phyloP scores from a whole-genome alignment of 345 rosid species.

The Viola odorata region DNA sequence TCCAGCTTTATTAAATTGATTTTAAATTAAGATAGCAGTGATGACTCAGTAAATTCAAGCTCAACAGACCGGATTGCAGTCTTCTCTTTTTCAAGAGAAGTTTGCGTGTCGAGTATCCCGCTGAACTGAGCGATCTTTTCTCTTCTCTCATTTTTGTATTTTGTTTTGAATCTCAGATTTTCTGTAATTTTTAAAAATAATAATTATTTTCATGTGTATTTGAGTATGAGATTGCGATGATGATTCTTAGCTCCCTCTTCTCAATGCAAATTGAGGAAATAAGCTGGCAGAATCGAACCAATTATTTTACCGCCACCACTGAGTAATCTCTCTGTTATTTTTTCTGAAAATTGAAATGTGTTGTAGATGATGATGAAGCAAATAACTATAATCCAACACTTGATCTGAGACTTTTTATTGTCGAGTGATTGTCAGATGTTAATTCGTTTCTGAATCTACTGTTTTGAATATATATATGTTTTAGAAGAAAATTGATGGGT shows the following conservation, averaged over 20 bases:
- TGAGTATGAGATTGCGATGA: conserved; percentile 36
- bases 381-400: conserved; percentile 50
- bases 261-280: conserved; percentile 40
- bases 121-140: conserved; percentile 62
- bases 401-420: conserved; percentile 44
- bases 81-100: conserved; percentile 25
- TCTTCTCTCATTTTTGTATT: neutral
- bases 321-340: conserved; percentile 32
- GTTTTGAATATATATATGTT: no score
- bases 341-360: neutral
- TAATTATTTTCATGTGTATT: no score
- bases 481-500: no score
- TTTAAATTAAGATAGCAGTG: conserved; percentile 37
- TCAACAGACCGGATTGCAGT: conserved; percentile 99
- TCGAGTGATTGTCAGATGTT: conserved; percentile 28
- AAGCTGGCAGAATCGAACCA: conserved; percentile 76
- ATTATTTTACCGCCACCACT: conserved; percentile 36
- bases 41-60: conserved; percentile 85
- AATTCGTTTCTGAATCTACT: conserved; percentile 49
- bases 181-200: neutral
- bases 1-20: neutral
- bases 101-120: conserved; percentile 82
- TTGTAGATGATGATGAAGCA: conserved; percentile 45
- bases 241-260: conserved; percentile 67
- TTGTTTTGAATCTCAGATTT: no score